Conservation (phyloP, 1,284 basidiomycete species). For the Tilletia walkeri region DNA sequence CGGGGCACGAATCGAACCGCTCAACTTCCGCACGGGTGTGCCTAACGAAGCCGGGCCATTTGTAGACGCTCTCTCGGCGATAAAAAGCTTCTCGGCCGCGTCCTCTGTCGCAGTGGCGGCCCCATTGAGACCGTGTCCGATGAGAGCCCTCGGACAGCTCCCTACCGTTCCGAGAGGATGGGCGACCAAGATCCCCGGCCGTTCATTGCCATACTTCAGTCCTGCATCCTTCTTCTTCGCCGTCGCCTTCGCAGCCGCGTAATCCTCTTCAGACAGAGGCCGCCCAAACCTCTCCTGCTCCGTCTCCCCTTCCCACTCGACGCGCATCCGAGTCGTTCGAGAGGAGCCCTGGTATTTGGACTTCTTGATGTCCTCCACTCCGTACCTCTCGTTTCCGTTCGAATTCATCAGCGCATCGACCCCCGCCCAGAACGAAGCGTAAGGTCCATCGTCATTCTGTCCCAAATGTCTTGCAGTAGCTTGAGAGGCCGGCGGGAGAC, state of each 20-base stretch:
- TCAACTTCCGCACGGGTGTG: background rate
- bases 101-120: constrained; percentile 1
- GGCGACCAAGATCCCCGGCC: constrained; percentile 5
- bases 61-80: background rate
- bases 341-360: background rate
- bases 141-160: constrained; percentile 1
- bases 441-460: background rate
- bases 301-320: constrained; percentile 7
- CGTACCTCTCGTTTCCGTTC: constrained; percentile 7
- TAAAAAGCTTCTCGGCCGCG: background rate
- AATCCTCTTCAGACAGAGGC: background rate
- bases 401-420: constrained; percentile 5
- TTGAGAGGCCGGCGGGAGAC: background rate
- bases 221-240: background rate
- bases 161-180: constrained; percentile 9
- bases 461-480: too few species aligned
- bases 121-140: background rate
- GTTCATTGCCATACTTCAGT: background rate
- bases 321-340: background rate
- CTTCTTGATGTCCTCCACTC: background rate
- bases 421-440: constrained; percentile 6
- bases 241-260: background rate
- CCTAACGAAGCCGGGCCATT: background rate
- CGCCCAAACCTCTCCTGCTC: constrained; percentile 4
- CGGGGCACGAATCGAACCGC: constrained; percentile 6